Evolutionary conservation across 306 rosid species (phyloP), one percentile per base, ranked within the genome.

Genomic region (Casuarina glauca): DNA sequence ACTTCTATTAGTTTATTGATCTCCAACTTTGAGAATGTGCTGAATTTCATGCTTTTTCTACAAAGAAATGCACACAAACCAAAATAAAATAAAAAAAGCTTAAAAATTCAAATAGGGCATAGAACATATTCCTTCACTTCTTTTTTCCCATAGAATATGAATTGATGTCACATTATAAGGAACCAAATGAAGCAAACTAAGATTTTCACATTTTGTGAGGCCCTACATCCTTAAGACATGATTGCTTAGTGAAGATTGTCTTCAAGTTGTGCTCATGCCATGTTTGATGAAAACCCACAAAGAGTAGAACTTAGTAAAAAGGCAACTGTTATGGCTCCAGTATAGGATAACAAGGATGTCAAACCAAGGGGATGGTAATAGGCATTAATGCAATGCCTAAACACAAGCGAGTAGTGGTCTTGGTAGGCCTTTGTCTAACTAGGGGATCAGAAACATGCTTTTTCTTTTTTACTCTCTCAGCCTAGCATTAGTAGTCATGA

Each of bases 1-100:
- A 84, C 87, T 79, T 89, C 93, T 9, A 90, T 90, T 13, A 92
- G 39, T 80, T 84, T 92, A 52, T 81, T 75, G 46, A 94, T 87
- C 72, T 94, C 98, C 9, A 89, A 70, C 3, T 76, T 91, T 4
- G 98, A 92, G 57, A 89, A 87, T 2, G 86, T 71, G 11, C 80
- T 81, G 85, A 89, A 94, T 54, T 87, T 72, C 83, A 93, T 85
- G 75, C 87, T 85, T 86, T 87, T 78, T 66, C 98, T 94, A 81
- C 79, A 83, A 72, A 61, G 6, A 57, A 64, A 26, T 26, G 32
- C 9, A 44, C 61, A 20, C 26, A 26, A 26, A 0, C 32, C 32
- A 9, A 49, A 73, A 6, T 9, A 44, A 38, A 36, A 36, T 2
- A 76, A 70, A 0, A 3, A 53, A 16, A n/a, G 4, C 1, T 32